Percentiles rank a stretch among this genome's conserved stretches.
Evolutionary conservation across 805 yeast species (phyloP).

Genomic region (Wickerhamiella occidentalis): DNA sequence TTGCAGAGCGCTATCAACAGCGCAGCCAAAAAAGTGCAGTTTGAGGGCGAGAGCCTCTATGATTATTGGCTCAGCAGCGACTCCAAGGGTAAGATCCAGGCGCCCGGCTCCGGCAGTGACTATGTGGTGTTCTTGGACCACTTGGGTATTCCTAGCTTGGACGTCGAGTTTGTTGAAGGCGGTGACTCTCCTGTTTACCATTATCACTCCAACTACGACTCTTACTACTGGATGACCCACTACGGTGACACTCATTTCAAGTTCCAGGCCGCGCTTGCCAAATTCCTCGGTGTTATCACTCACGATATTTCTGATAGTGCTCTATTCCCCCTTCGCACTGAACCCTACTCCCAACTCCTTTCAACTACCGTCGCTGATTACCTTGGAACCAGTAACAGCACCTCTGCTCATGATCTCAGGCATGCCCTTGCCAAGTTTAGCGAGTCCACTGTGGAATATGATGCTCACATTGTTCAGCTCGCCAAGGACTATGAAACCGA

Average conservation of each 20-base stretch:
- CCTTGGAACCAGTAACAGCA: conserved; percentile 19
- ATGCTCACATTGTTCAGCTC: conserved; percentile 36
- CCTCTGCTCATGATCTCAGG: conserved; percentile 13
- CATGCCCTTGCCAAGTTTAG: conserved; percentile 21
- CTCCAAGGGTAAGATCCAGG: conserved; percentile 29
- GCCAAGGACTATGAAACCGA: conserved; percentile 45
- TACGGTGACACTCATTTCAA: conserved; percentile 52
- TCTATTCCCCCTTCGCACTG: conserved; percentile 33
- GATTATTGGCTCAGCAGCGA: conserved; percentile 27
- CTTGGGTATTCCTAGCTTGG: conserved; percentile 36
- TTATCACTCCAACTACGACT: conserved; percentile 66
- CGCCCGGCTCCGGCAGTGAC: conserved; percentile 63
- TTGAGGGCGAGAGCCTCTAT: conserved; percentile 33
- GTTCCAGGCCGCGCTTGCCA: conserved; percentile 45
- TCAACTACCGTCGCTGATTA: conserved; percentile 29
- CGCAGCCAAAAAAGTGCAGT: conserved; percentile 35
- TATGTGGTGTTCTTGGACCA: conserved; percentile 36
- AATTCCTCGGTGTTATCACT: conserved; percentile 40
- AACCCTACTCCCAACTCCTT: conserved; percentile 33
- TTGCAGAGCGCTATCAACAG: conserved; percentile 37
- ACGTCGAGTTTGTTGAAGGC: conserved; percentile 41
- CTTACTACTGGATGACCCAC: conserved; percentile 54
- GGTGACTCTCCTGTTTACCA: conserved; percentile 51
- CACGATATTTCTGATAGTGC: conserved; percentile 39
- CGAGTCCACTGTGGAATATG: conserved; percentile 33